Evolutionary conservation across 2,329 filamentous ascomycete genomes (phyloP), one percentile per base, ranked within the genome.

Genomic region (Ophiobolus disseminans): DNA sequence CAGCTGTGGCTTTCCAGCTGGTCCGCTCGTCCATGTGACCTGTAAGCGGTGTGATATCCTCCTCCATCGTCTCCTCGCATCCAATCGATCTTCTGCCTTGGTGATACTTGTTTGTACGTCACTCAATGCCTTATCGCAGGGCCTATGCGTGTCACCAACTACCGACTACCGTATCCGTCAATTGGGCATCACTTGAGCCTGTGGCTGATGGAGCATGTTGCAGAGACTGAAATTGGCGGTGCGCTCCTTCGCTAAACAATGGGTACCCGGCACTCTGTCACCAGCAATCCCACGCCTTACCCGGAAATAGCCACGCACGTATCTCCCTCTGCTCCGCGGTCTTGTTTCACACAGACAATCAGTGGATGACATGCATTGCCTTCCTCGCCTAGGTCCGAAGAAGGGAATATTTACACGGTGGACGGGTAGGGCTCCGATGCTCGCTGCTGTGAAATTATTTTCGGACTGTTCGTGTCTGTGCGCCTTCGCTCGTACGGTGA

Each of bases 21-120:
- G 35, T 42, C 30, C 36, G 19, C 13, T 44, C 48, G 55, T 60
- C 65, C 66, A 68, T 64, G 63, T 69, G 66, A 63, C 57, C 54
- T 60, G 55, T 41, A 50, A 57, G 68, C 69, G 67, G 69, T 71
- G 67, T 71, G 66, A 60, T 61, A 23, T 60, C 19, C 20, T 22
- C 32, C 19, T 46, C 46, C 45, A 23, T 50, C 44, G 11, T 45
- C 28, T n/a, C 23, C 30, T 48, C 23, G 31, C 42, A 34, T 42
- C 56, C 58, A 66, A 62, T 61, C 58, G 46, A 37, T 55, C 45
- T 41, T 49, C 50, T 32, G 35, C 32, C 50, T 26, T 37, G 48
- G 26, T 28, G 34, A n/a, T 20, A 36, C 34, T 43, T 37, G 28
- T 17, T 44, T 26, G 14, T 16, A 36, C 30, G 26, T 32, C 40